These are phyloP conservation scores for Solanum medicagineum DNA, from an alignment of 257 asterid genomes.

Conservation along the genomic window DNA sequence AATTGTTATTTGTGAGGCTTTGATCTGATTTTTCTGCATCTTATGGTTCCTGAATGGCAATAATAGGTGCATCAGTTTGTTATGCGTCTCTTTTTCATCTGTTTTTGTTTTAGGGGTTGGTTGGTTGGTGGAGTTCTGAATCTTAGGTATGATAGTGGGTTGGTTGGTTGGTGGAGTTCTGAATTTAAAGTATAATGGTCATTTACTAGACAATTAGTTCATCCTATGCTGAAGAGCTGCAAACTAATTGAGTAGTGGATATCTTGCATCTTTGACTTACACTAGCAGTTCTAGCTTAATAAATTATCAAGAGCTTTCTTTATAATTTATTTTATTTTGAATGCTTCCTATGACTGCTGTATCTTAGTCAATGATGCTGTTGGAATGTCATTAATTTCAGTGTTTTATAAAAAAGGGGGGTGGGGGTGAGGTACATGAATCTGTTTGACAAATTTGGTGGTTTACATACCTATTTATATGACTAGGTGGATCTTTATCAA, in stretches of 20 bases:
- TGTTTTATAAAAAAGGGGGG: background rate
- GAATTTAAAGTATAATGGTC: background rate
- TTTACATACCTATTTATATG: background rate
- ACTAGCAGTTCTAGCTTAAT: background rate
- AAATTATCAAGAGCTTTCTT: background rate
- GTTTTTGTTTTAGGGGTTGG: background rate
- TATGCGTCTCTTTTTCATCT: background rate
- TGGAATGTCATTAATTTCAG: background rate
- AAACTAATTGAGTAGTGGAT: background rate
- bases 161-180: background rate
- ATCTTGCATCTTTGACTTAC: background rate
- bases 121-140: background rate
- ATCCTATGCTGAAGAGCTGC: background rate
- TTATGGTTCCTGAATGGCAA: background rate
- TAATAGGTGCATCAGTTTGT: background rate
- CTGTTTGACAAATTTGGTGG: background rate
- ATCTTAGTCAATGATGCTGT: background rate
- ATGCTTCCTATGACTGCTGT: background rate
- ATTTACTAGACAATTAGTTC: background rate
- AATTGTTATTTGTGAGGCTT: background rate
- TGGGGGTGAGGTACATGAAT: background rate
- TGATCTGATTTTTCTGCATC: background rate
- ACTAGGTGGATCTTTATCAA: background rate
- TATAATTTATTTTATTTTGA: background rate
- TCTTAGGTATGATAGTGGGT: background rate